These are phyloP conservation scores for Meredithiella fracta DNA, from an alignment of 2,329 filamentous ascomycete genomes.

Conservation along the genomic window DNA sequence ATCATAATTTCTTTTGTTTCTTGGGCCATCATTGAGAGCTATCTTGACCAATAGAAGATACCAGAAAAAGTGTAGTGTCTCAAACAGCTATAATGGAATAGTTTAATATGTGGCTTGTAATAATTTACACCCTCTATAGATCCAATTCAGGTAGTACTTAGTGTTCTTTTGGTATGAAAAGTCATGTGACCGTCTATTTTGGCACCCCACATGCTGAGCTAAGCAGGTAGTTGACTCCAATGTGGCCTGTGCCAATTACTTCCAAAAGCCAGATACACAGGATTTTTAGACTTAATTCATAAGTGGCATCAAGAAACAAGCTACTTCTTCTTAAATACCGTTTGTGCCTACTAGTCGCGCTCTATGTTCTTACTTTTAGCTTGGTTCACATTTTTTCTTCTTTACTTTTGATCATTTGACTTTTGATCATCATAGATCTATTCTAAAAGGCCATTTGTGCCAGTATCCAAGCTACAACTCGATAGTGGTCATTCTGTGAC, in stretches of 20 bases:
- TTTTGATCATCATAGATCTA: too few species aligned
- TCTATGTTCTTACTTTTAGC: too few species aligned
- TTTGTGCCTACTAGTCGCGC: background rate
- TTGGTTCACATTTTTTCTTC: background rate
- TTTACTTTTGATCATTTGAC: background rate
- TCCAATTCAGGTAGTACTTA: background rate
- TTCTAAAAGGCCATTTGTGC: too few species aligned
- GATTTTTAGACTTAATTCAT: conserved; percentile 8
- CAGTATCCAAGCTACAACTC: conserved; percentile 4
- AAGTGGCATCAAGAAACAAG: background rate
- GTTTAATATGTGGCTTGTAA: conserved; percentile 1
- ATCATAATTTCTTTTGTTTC: too few species aligned
- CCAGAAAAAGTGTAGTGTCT: background rate
- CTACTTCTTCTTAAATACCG: background rate
- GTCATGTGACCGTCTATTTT: background rate
- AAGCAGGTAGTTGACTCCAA: background rate
- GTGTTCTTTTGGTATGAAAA: background rate
- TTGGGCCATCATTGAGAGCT: too few species aligned
- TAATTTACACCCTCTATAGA: background rate
- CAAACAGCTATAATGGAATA: background rate
- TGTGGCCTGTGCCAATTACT: background rate
- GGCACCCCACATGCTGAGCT: background rate
- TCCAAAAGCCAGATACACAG: conserved; percentile 13
- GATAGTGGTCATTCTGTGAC: background rate
- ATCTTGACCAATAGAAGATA: too few species aligned